Evolutionary conservation across 371 early-diverging fungal species (phyloP).

Genomic region (Mucor indicus): DNA sequence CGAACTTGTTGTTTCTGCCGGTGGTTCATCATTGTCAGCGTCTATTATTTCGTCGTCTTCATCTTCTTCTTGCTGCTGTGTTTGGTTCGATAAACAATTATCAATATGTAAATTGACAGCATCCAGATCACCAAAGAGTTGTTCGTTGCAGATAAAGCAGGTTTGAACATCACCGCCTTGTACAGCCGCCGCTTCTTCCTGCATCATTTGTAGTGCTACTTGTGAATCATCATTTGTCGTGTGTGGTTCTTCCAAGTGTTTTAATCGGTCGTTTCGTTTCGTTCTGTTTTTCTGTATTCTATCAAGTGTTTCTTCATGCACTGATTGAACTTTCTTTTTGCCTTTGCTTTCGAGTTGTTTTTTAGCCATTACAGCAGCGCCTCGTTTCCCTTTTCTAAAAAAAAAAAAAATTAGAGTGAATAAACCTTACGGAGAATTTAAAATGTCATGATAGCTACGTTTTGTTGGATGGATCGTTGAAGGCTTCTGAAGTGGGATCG

Average conservation of each 20-base stretch:
- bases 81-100: slow-evolving; percentile 48
- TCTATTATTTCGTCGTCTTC: not conserved
- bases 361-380: slow-evolving; percentile 55
- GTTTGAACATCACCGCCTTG: slow-evolving; percentile 29
- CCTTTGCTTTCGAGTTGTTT: slow-evolving; percentile 41
- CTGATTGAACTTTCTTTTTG: slow-evolving; percentile 37
- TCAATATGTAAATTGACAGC: slow-evolving; percentile 73
- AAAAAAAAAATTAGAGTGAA: slow-evolving; percentile 1
- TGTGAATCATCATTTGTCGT: slow-evolving; percentile 2
- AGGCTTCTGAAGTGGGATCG: slow-evolving; percentile 35
- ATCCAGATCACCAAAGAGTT: slow-evolving; percentile 57
- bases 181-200: slow-evolving; percentile 9
- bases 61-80: slow-evolving; percentile 1
- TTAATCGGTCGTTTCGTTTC: slow-evolving; percentile 18
- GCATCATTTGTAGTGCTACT: slow-evolving; percentile 8
- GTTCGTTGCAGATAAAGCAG: slow-evolving; percentile 75
- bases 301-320: slow-evolving; percentile 43
- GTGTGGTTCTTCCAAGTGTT: slow-evolving; percentile 13
- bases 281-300: slow-evolving; percentile 37
- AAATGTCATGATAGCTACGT: slow-evolving; percentile 10
- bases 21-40: not conserved
- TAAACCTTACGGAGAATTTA: not conserved
- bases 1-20: not conserved
- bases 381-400: slow-evolving; percentile 50
- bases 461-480: slow-evolving; percentile 20